phyloP scores from a whole-genome alignment of 2,329 filamentous ascomycete genomes.

The Penicillium sp. region DNA sequence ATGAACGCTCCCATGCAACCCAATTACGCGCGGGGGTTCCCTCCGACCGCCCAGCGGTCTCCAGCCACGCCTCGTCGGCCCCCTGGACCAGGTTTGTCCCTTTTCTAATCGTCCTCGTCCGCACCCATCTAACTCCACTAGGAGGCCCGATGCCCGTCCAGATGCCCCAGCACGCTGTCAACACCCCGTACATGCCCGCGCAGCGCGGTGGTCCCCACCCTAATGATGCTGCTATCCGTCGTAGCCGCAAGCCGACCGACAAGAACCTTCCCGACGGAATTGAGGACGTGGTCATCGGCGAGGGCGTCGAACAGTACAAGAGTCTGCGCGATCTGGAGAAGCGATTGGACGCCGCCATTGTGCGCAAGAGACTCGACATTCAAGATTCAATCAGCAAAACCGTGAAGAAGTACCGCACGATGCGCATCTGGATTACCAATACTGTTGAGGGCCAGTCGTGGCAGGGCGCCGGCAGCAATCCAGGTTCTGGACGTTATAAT shows the following conservation, averaged over 20 bases:
- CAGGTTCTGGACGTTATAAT: conserved; percentile 58
- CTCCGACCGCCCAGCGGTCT: conserved; percentile 40
- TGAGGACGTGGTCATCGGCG: conserved; percentile 76
- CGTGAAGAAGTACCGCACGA: conserved; percentile 74
- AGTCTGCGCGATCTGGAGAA: conserved; percentile 83
- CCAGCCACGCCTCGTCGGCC: conserved; percentile 44
- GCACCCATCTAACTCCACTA: conserved; percentile 15
- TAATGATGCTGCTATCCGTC: conserved; percentile 62
- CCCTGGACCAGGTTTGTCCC: conserved; percentile 38
- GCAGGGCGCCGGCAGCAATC: conserved; percentile 55
- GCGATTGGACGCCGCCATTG: conserved; percentile 85
- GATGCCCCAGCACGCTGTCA: conserved; percentile 38
- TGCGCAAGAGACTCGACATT: conserved; percentile 88
- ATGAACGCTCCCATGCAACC: conserved; percentile 45
- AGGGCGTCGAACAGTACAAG: conserved; percentile 78
- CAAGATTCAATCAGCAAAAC: conserved; percentile 75
- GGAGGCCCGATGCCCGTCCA: conserved; percentile 36
- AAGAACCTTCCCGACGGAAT: conserved; percentile 90
- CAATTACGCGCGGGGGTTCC: conserved; percentile 43
- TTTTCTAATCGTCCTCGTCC: conserved; percentile 13
- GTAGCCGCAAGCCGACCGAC: conserved; percentile 87
- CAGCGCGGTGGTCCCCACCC: conserved; percentile 39
- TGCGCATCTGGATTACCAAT: conserved; percentile 94
- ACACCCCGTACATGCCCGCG: conserved; percentile 38
- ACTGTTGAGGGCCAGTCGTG: conserved; percentile 91